Percentiles rank a stretch among this genome's conserved stretches.
Evolutionary conservation across 2,329 filamentous ascomycete genomes (phyloP).

Genomic region (Akanthomyces dipterigenus): DNA sequence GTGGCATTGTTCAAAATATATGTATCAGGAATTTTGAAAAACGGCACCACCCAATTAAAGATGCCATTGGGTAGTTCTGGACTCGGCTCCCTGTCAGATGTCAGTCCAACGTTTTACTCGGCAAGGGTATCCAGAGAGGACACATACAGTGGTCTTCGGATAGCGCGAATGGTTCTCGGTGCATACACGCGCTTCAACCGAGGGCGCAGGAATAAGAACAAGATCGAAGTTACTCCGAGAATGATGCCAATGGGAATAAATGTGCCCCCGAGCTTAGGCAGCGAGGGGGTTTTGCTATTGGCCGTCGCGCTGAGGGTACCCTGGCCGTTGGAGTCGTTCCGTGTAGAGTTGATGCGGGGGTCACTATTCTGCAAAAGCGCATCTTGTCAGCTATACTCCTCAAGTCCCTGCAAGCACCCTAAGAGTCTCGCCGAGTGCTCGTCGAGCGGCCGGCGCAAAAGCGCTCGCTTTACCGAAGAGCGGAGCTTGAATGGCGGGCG

Average conservation of each 20-base stretch:
- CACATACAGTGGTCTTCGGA: slow-evolving; percentile 39
- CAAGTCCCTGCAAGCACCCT: background rate
- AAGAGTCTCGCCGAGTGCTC: background rate
- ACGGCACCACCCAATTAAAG: slow-evolving; percentile 60
- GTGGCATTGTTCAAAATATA: slow-evolving; percentile 86
- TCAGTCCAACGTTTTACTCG: slow-evolving; percentile 2
- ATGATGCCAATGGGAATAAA: slow-evolving; percentile 49
- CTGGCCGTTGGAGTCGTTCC: slow-evolving; percentile 25
- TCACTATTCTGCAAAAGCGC: slow-evolving; percentile 18
- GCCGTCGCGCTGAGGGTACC: slow-evolving; percentile 29
- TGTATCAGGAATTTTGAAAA: slow-evolving; percentile 64
- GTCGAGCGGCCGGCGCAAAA: background rate
- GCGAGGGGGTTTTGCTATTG: slow-evolving; percentile 28
- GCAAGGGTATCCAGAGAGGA: background rate
- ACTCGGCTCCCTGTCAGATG: slow-evolving; percentile 42
- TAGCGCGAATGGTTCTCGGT: slow-evolving; percentile 42
- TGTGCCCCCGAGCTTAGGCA: slow-evolving; percentile 38
- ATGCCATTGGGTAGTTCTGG: slow-evolving; percentile 53
- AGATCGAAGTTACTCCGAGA: slow-evolving; percentile 39
- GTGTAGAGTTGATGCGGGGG: slow-evolving; percentile 28
- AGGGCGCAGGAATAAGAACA: slow-evolving; percentile 44
- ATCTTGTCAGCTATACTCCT: background rate
- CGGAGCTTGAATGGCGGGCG: background rate
- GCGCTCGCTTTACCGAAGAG: background rate
- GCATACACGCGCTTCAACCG: slow-evolving; percentile 47